phyloP scores from a whole-genome alignment of 2,329 filamentous ascomycete species.

The Epichloe sylvatica region DNA sequence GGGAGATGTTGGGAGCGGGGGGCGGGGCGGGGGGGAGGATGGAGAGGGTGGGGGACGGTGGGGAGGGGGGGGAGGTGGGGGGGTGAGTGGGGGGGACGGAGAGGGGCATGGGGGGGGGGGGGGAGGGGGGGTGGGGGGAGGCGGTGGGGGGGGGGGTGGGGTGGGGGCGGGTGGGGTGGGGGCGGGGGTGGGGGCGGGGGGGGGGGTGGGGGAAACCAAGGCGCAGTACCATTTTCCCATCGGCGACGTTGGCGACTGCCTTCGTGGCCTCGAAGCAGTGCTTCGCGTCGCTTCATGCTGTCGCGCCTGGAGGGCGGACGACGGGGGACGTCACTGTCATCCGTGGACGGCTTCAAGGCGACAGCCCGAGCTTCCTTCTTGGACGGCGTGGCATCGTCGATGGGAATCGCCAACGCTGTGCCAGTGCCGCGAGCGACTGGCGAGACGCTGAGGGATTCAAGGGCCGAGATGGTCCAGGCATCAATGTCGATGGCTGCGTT shows the following conservation, averaged over 20 bases:
- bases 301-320: constrained; percentile 38
- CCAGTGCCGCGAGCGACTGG: constrained; percentile 45
- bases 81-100: too few relatives aligned
- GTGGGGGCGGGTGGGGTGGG: too few relatives aligned
- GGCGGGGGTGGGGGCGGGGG: too few relatives aligned
- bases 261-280: constrained; percentile 76
- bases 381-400: constrained; percentile 41
- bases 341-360: constrained; percentile 9
- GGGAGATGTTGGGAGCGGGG: too few relatives aligned
- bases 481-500: constrained; percentile 41
- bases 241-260: constrained; percentile 72
- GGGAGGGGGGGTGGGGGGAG: too few relatives aligned
- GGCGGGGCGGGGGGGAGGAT: too few relatives aligned
- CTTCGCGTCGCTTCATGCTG: constrained; percentile 50
- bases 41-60: too few relatives aligned
- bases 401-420: constrained; percentile 56
- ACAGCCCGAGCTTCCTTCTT: constrained; percentile 9
- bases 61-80: too few relatives aligned
- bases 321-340: constrained; percentile 25
- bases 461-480: constrained; percentile 49
- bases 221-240: constrained; percentile 73
- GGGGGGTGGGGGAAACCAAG: too few relatives aligned
- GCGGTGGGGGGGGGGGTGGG: too few relatives aligned
- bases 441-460: constrained; percentile 41
- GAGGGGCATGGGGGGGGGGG: too few relatives aligned